phyloP scores from a whole-genome alignment of 768 basidiomycete species.

The Termitomyces bulborhizus region DNA sequence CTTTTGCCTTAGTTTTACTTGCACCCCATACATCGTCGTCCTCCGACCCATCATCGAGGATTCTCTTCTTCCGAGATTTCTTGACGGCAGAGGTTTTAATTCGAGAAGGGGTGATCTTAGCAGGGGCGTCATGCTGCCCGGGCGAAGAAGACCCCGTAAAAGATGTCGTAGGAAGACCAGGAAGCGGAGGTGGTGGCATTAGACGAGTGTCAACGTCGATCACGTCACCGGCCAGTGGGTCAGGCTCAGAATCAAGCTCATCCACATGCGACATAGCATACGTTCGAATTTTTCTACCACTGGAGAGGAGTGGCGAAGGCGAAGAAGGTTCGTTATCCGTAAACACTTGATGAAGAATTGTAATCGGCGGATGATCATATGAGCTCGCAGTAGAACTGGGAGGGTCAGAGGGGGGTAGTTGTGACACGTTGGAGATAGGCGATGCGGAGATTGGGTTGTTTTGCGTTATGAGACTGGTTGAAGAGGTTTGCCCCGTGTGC shows the following conservation, averaged over 20 bases:
- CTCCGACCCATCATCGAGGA: neutral
- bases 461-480: slow-evolving; percentile 3
- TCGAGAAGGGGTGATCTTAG: neutral
- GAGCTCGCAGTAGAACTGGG: slow-evolving; percentile 24
- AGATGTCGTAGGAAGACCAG: slow-evolving; percentile 34
- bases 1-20: slow-evolving; percentile 14
- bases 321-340: slow-evolving; percentile 19
- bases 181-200: slow-evolving; percentile 13
- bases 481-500: neutral
- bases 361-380: slow-evolving; percentile 26
- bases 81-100: slow-evolving; percentile 1
- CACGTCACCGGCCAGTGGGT: neutral
- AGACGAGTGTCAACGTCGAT: slow-evolving; percentile 4
- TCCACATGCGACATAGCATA: slow-evolving; percentile 18
- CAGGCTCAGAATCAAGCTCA: slow-evolving; percentile 19
- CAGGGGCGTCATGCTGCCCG: slow-evolving; percentile 2
- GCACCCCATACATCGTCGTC: slow-evolving; percentile 3
- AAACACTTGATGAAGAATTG: slow-evolving; percentile 21
- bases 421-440: slow-evolving; percentile 15
- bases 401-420: slow-evolving; percentile 28
- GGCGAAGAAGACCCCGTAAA: slow-evolving; percentile 40
- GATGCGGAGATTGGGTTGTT: slow-evolving; percentile 12
- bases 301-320: slow-evolving; percentile 22
- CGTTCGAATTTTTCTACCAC: slow-evolving; percentile 13
- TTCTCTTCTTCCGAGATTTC: slow-evolving; percentile 16